Conservation (phyloP, 2,329 filamentous ascomycete species). For the Karstenula rhodostoma region DNA sequence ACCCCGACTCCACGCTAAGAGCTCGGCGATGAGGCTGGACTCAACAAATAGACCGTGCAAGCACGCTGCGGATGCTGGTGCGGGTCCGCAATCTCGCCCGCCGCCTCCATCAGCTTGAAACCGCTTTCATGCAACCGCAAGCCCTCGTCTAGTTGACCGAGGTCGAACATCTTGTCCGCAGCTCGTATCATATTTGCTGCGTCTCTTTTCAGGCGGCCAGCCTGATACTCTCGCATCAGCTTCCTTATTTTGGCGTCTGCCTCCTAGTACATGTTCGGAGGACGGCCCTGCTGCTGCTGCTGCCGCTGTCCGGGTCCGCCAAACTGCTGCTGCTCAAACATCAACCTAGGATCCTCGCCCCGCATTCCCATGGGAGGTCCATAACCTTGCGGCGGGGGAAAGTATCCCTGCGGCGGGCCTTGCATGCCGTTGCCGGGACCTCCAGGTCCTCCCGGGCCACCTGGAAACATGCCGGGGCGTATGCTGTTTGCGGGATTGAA, state of each 20-base stretch:
- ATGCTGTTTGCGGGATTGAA: slow-evolving; percentile 42
- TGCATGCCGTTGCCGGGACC: slow-evolving; percentile 41
- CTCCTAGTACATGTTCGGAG: slow-evolving; percentile 43
- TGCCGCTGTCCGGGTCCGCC: slow-evolving; percentile 39
- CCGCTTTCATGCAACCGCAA: background rate
- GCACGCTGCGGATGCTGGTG: background rate
- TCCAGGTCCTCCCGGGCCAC: slow-evolving; percentile 31
- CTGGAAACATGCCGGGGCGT: slow-evolving; percentile 36
- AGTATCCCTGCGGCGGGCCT: slow-evolving; percentile 47
- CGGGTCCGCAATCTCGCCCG: background rate
- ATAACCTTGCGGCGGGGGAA: slow-evolving; percentile 41
- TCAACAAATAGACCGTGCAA: background rate
- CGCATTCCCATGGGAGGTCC: slow-evolving; percentile 42
- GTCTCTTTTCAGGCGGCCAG: background rate
- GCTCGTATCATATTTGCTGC: background rate
- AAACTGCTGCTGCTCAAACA: slow-evolving; percentile 48
- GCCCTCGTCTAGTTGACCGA: background rate
- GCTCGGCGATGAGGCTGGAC: background rate
- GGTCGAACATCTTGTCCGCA: background rate
- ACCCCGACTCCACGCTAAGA: too few species aligned
- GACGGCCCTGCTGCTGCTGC: slow-evolving; percentile 37
- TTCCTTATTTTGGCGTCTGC: background rate
- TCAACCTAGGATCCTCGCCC: slow-evolving; percentile 46
- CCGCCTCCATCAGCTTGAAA: background rate
- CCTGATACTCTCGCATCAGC: background rate